Conservation (phyloP, 1,284 basidiomycete species). For the Mycosarcoma maydis region DNA sequence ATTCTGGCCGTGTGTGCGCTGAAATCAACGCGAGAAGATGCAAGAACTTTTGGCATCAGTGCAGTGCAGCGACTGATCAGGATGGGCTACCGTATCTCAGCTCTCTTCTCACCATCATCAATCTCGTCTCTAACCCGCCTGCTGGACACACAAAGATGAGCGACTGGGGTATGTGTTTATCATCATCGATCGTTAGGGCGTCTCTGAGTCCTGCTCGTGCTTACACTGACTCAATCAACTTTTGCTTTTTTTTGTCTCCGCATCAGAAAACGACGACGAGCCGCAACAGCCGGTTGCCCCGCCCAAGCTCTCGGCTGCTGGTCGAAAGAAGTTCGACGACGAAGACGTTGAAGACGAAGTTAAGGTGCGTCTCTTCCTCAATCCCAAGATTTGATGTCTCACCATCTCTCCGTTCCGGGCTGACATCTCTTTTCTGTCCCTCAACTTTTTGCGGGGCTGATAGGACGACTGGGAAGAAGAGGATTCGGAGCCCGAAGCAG, state of each 20-base stretch:
- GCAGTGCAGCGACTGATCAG: too few species aligned
- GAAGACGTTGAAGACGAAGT: constrained; percentile 64
- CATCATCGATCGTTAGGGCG: too few species aligned
- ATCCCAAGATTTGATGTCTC: too few species aligned
- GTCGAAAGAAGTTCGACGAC: constrained; percentile 62
- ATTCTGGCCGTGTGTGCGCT: too few species aligned
- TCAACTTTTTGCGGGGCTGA: too few species aligned
- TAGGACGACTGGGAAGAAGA: constrained; percentile 66
- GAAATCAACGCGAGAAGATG: too few species aligned
- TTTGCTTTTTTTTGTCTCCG: background rate
- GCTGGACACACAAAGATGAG: constrained; percentile 38
- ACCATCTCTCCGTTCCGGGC: background rate
- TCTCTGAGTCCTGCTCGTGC: too few species aligned
- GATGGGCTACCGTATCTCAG: too few species aligned
- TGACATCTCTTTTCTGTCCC: background rate
- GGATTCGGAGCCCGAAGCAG: constrained; percentile 51
- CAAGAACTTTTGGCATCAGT: too few species aligned
- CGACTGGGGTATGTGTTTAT: constrained; percentile 54
- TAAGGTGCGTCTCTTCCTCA: constrained; percentile 55
- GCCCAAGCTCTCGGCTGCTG: constrained; percentile 29
- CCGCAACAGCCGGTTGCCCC: constrained; percentile 28
- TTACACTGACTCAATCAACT: background rate
- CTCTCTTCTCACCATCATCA: constrained; percentile 11
- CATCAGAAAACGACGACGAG: constrained; percentile 60
- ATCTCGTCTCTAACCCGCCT: background rate